These are phyloP conservation scores for Candida insectorum DNA, from an alignment of 805 yeast species.

Conservation along the genomic window DNA sequence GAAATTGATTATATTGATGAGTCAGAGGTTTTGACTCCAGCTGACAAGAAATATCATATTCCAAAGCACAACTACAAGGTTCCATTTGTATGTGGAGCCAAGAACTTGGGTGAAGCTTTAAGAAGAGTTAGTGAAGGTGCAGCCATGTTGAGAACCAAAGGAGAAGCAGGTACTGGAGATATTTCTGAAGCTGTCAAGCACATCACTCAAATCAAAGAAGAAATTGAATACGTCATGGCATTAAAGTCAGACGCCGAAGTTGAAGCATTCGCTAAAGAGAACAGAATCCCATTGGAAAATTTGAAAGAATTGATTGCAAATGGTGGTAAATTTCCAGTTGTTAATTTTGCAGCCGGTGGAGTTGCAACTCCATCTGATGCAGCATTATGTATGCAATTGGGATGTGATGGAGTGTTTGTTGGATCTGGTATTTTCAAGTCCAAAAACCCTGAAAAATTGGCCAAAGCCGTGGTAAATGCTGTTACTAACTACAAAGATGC, in stretches of 20 bases:
- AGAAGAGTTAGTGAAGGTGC: constrained; percentile 81
- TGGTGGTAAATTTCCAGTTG: constrained; percentile 70
- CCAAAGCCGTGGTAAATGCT: constrained; percentile 76
- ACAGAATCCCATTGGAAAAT: constrained; percentile 57
- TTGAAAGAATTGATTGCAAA: constrained; percentile 47
- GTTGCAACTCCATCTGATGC: constrained; percentile 89
- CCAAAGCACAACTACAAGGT: constrained; percentile 56
- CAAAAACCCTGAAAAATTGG: constrained; percentile 66
- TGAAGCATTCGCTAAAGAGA: constrained; percentile 48
- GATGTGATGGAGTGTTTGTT: constrained; percentile 33
- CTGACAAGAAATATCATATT: constrained; percentile 67
- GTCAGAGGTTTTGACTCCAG: constrained; percentile 81
- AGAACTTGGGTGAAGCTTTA: constrained; percentile 76
- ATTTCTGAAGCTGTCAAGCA: constrained; percentile 79
- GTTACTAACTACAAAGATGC: constrained; percentile 70
- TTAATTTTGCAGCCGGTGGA: constrained; percentile 86
- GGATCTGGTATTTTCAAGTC: constrained; percentile 75
- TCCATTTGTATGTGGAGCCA: constrained; percentile 84
- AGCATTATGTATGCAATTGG: constrained; percentile 61
- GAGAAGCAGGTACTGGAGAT: constrained; percentile 90
- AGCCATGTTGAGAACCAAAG: constrained; percentile 83
- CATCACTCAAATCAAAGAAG: constrained; percentile 55
- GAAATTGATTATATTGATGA: constrained; percentile 81
- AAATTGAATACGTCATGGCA: constrained; percentile 47
- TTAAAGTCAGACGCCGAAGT: constrained; percentile 44